phyloP scores from a whole-genome alignment of 2,329 filamentous ascomycete species.

The Alternaria infectoria region DNA sequence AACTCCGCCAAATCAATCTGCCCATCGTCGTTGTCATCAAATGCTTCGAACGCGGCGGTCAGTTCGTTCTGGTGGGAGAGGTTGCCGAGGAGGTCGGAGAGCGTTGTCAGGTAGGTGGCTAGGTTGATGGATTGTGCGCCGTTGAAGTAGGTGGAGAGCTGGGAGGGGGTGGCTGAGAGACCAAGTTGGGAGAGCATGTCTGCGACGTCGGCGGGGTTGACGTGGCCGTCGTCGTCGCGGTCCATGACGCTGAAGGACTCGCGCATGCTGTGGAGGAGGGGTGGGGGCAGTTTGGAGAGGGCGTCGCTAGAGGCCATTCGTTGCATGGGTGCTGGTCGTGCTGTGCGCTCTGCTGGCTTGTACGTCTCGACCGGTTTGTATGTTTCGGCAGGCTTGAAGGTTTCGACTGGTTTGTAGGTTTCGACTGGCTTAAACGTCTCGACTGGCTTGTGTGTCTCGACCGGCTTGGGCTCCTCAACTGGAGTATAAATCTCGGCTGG shows the following conservation, averaged over 20 bases:
- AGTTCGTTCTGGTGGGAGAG: conserved; percentile 82
- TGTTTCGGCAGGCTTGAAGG: conserved; percentile 21
- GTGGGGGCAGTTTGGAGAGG: conserved; percentile 75
- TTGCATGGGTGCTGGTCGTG: conserved; percentile 33
- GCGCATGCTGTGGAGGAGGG: conserved; percentile 84
- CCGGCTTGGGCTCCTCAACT: conserved; percentile 6
- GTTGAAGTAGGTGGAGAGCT: conserved; percentile 81
- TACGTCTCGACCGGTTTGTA: conserved; percentile 50
- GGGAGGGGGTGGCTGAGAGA: conserved; percentile 72
- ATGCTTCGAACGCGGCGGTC: conserved; percentile 88
- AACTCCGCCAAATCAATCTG: conserved; percentile 86
- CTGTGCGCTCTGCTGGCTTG: conserved; percentile 13
- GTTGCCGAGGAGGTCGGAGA: conserved; percentile 75
- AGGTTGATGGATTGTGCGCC: conserved; percentile 77
- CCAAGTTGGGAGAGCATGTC: conserved; percentile 89
- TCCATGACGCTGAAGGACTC: conserved; percentile 95
- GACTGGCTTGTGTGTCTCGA: neutral
- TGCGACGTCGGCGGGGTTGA: conserved; percentile 81
- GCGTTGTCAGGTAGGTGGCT: conserved; percentile 81
- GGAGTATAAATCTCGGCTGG: neutral
- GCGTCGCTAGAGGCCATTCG: conserved; percentile 37
- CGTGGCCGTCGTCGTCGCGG: conserved; percentile 81
- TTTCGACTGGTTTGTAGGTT: neutral
- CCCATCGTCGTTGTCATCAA: conserved; percentile 94
- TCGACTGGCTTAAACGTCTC: neutral